Conservation (phyloP, 2,329 filamentous ascomycete species). For the Conoideocrella luteorostrata region DNA sequence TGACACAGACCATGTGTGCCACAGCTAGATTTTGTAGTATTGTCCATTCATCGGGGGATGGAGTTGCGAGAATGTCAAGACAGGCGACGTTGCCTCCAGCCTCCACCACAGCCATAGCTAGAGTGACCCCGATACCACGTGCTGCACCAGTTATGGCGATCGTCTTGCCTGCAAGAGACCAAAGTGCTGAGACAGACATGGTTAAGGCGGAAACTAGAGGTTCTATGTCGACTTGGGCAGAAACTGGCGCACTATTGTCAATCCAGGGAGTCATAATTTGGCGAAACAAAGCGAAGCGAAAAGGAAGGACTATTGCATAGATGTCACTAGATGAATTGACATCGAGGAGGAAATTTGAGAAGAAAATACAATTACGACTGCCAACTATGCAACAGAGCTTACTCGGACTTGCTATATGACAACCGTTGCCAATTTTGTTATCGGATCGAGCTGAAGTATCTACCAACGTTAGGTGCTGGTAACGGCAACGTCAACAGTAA, state of each 20-base stretch:
- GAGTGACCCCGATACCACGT: constrained; percentile 43
- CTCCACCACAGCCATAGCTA: constrained; percentile 42
- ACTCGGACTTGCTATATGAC: no score
- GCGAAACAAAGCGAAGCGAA: no score
- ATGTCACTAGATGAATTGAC: no score
- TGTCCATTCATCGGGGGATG: constrained; percentile 33
- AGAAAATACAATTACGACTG: no score
- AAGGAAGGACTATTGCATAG: no score
- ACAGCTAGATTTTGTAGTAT: constrained; percentile 34
- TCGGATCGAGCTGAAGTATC: no score
- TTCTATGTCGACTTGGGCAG: not conserved
- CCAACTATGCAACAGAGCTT: no score
- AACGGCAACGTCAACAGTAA: no score
- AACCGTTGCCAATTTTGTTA: no score
- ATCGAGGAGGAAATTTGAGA: no score
- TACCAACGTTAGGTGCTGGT: no score
- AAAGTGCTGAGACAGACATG: constrained; percentile 25
- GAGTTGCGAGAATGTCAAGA: constrained; percentile 36
- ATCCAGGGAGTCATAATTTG: not conserved
- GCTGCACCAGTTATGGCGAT: constrained; percentile 45
- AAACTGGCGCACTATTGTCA: not conserved
- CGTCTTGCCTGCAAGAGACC: constrained; percentile 39
- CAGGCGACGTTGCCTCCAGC: constrained; percentile 43
- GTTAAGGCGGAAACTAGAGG: not conserved
- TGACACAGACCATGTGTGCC: constrained; percentile 24